Conservation (phyloP, 1,284 basidiomycete species). For the Agaricales sp. region DNA sequence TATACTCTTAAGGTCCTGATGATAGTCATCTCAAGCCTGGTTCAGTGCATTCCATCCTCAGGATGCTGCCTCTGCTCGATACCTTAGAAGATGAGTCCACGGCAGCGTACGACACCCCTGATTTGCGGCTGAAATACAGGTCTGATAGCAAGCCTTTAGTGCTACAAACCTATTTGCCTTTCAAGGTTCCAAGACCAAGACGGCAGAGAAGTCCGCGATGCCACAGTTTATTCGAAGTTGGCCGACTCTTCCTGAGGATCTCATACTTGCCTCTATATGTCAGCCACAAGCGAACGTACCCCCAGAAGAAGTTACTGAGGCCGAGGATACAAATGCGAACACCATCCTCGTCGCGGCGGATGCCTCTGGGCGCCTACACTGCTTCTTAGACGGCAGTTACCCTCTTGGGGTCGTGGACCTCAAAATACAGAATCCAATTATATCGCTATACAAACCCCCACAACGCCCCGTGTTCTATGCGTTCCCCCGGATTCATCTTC, state of each 20-base stretch:
- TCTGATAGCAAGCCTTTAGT: constrained; percentile 24
- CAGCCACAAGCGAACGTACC: constrained; percentile 24
- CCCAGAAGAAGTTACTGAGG: constrained; percentile 29
- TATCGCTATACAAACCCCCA: constrained; percentile 42
- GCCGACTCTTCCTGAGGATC: constrained; percentile 53
- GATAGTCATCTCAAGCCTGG: constrained; percentile 45
- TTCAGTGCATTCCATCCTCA: constrained; percentile 60
- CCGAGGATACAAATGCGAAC: constrained; percentile 44
- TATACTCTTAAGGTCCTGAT: constrained; percentile 2
- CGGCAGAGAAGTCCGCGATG: too few relatives aligned
- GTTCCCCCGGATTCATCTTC: constrained; percentile 12
- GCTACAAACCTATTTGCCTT: constrained; percentile 71
- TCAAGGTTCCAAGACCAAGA: constrained; percentile 52
- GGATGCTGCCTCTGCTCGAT: constrained; percentile 60
- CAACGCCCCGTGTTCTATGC: constrained; percentile 31
- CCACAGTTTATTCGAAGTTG: constrained; percentile 53
- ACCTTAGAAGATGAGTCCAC: constrained; percentile 51
- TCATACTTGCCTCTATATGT: constrained; percentile 47
- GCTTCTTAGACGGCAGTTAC: constrained; percentile 73
- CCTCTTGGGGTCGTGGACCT: constrained; percentile 54
- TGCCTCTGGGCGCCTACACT: constrained; percentile 42
- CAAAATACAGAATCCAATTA: constrained; percentile 24
- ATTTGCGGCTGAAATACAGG: constrained; percentile 9
- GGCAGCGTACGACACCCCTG: constrained; percentile 38
- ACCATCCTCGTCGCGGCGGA: constrained; percentile 57